Percentiles rank a stretch among this genome's conserved stretches.
Conservation (phyloP, 768 basidiomycete genomes). For the Bullera alba region DNA sequence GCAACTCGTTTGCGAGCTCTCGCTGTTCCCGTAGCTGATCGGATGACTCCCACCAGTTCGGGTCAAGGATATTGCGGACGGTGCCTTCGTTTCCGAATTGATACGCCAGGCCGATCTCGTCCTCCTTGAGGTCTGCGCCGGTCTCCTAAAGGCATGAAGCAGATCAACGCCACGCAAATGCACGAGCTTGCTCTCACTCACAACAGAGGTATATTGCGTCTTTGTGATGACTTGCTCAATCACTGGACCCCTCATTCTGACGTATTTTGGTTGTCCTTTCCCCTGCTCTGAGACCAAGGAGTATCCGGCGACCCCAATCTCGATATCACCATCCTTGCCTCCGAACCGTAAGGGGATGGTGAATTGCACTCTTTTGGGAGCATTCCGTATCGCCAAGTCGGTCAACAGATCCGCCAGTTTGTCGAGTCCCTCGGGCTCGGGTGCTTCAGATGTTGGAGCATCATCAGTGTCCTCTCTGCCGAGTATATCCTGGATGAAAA, state of each 20-base stretch:
- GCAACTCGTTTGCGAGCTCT: conserved; percentile 22
- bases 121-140: conserved; percentile 40
- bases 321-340: conserved; percentile 51
- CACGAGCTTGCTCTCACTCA: no score
- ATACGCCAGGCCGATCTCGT: conserved; percentile 46
- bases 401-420: conserved; percentile 37
- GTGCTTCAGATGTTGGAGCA: conserved; percentile 45
- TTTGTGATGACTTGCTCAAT: conserved; percentile 68
- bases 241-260: conserved; percentile 66
- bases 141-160: conserved; percentile 31
- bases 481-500: conserved; percentile 31
- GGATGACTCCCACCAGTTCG: conserved; percentile 37
- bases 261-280: conserved; percentile 74
- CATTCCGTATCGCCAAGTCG: conserved; percentile 32
- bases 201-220: conserved; percentile 73
- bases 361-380: conserved; percentile 72
- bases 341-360: conserved; percentile 74
- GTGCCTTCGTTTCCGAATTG: conserved; percentile 42
- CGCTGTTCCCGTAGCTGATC: conserved; percentile 20
- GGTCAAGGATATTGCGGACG: conserved; percentile 36
- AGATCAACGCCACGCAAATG: not conserved
- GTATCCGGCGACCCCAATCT: conserved; percentile 53
- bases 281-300: conserved; percentile 80
- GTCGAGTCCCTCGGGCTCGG: conserved; percentile 50
- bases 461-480: conserved; percentile 22